Evolutionary conservation across 139 green algal genomes (phyloP).

Genomic region (Microglena sp.): DNA sequence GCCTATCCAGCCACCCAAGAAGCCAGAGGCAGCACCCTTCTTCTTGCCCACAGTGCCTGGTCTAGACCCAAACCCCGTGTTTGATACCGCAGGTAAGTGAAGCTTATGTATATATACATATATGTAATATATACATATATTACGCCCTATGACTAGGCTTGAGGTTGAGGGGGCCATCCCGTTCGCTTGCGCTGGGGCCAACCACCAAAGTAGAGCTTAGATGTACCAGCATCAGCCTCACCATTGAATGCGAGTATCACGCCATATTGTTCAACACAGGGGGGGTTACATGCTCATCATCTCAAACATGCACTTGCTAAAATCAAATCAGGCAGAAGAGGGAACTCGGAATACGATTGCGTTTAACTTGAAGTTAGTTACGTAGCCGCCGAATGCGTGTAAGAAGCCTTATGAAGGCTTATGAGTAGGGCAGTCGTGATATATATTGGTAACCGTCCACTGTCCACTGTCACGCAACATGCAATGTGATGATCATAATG

Average conservation of each 20-base stretch:
- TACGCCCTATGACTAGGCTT: too few relatives aligned
- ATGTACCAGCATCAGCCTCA: background rate
- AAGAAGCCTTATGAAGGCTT: too few relatives aligned
- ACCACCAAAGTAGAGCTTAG: background rate
- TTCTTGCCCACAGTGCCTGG: constrained; percentile 84
- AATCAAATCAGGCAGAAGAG: too few relatives aligned
- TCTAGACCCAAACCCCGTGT: constrained; percentile 42
- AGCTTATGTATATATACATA: background rate
- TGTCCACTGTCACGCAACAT: too few relatives aligned
- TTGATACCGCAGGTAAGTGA: constrained; percentile 20
- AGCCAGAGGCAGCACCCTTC: constrained; percentile 90
- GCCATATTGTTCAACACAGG: constrained; percentile 4
- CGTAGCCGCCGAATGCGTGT: too few relatives aligned
- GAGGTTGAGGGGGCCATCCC: background rate
- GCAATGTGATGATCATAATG: too few relatives aligned
- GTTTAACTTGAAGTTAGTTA: too few relatives aligned
- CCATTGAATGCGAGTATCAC: background rate
- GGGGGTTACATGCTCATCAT: too few relatives aligned
- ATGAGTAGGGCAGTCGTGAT: too few relatives aligned
- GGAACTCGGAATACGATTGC: too few relatives aligned
- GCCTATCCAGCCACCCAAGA: constrained; percentile 72
- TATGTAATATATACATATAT: background rate
- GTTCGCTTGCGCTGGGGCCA: background rate
- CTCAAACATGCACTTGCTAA: too few relatives aligned
- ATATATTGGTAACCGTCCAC: too few relatives aligned